Percentiles rank a stretch among this genome's conserved stretches.
These are phyloP conservation scores for Graphilbum fragrans DNA, from an alignment of 2,329 filamentous ascomycete species.

Conservation along the genomic window DNA sequence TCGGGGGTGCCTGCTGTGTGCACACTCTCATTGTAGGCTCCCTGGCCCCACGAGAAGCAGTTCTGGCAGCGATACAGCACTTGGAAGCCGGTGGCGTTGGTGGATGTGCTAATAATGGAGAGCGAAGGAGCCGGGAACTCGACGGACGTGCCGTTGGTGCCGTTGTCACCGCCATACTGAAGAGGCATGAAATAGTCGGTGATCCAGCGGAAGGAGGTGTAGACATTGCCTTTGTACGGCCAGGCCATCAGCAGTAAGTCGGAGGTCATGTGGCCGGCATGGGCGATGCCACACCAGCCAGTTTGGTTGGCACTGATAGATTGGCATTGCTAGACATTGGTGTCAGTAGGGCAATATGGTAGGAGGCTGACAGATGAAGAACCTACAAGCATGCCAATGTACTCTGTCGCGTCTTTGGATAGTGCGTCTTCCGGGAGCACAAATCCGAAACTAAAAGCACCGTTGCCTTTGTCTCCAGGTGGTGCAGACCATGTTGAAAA, in stretches of 20 bases:
- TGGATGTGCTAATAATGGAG: constrained; percentile 43
- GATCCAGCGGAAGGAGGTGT: constrained; percentile 45
- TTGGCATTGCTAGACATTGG: constrained; percentile 36
- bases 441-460: constrained; percentile 30
- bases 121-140: constrained; percentile 17
- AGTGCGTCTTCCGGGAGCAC: constrained; percentile 37
- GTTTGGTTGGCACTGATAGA: constrained; percentile 28
- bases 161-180: constrained; percentile 33
- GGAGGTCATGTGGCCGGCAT: constrained; percentile 44
- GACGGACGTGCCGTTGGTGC: constrained; percentile 3
- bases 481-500: constrained; percentile 7
- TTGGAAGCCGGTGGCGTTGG: constrained; percentile 45
- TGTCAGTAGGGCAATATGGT: too few species aligned
- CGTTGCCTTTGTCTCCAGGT: not conserved
- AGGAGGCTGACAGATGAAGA: constrained; percentile 8
- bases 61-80: constrained; percentile 53
- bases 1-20: constrained; percentile 26
- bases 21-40: constrained; percentile 27
- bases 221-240: constrained; percentile 38
- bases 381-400: constrained; percentile 43
- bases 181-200: constrained; percentile 47
- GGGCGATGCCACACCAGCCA: constrained; percentile 46
- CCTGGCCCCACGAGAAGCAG: constrained; percentile 40
- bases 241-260: constrained; percentile 46
- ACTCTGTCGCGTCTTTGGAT: constrained; percentile 37